Percentiles rank a stretch among this genome's conserved stretches.
phyloP scores from a whole-genome alignment of 176 grass and related monocot species.

The Stipa capillata region DNA sequence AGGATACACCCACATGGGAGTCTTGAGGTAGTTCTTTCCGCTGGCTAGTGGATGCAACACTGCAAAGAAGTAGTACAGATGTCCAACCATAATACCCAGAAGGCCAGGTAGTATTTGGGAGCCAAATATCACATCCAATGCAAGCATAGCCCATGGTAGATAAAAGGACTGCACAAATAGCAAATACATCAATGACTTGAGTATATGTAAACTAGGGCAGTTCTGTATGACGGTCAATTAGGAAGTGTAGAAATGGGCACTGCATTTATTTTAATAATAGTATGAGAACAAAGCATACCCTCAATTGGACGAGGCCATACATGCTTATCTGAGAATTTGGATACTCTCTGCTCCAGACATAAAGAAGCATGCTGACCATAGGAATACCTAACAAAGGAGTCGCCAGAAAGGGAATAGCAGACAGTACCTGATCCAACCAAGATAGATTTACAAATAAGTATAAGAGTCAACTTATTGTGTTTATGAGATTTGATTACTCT shows the following conservation, averaged over 20 bases:
- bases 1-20: conserved; percentile 96
- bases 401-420: conserved; percentile 39
- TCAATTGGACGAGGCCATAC: conserved; percentile 69
- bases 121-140: conserved; percentile 81
- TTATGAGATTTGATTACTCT: not conserved
- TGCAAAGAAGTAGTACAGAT: conserved; percentile 86
- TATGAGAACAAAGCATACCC: conserved; percentile 48
- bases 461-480: not conserved
- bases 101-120: conserved; percentile 52
- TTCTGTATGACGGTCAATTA: not conserved
- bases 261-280: not conserved
- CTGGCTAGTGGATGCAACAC: conserved; percentile 76
- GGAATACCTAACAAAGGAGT: conserved; percentile 38
- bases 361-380: conserved; percentile 84
- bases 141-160: conserved; percentile 96
- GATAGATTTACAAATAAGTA: not conserved
- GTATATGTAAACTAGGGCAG: not conserved
- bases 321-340: conserved; percentile 89
- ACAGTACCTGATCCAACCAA: conserved; percentile 44
- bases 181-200: not conserved
- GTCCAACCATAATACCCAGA: conserved; percentile 80
- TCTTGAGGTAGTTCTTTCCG: conserved; percentile 85
- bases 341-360: conserved; percentile 96
- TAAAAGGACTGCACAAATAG: conserved; percentile 73
- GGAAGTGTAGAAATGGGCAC: not conserved